phyloP scores from a whole-genome alignment of 257 asterid species.

The Solanum bukasovii region DNA sequence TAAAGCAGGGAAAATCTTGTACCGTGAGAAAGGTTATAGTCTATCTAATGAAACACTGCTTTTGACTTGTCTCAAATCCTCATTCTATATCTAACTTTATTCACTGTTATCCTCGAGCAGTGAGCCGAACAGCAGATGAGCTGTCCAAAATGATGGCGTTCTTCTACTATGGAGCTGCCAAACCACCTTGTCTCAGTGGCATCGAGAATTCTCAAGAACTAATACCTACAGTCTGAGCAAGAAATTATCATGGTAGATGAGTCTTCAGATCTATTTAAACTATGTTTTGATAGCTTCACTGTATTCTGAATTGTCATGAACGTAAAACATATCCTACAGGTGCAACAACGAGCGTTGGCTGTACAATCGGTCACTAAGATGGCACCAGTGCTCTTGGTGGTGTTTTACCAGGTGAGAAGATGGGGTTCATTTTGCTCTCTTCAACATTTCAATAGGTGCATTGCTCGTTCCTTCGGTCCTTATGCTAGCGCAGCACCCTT shows the following conservation, averaged over 20 bases:
- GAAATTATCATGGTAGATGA: neutral
- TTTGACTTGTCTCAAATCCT: neutral
- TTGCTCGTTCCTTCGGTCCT: neutral
- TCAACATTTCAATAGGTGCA: neutral
- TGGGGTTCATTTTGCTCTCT: neutral
- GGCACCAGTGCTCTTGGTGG: neutral
- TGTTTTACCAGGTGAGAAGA: neutral
- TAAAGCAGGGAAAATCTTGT: conserved; percentile 65
- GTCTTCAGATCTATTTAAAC: neutral
- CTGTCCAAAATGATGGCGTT: conserved; percentile 87
- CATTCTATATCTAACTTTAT: neutral
- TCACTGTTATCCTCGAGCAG: conserved; percentile 21
- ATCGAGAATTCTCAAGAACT: conserved; percentile 35
- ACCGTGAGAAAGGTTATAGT: conserved; percentile 78
- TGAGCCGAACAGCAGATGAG: conserved; percentile 67
- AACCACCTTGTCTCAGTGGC: conserved; percentile 59
- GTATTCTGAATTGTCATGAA: neutral
- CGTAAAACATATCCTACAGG: neutral
- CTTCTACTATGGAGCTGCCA: conserved; percentile 84
- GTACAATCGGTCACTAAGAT: neutral
- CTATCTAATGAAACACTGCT: neutral
- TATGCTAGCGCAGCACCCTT: neutral
- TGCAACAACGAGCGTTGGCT: neutral
- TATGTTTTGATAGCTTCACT: neutral
- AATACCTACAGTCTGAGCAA: conserved; percentile 34